phyloP scores from a whole-genome alignment of 495 filamentous ascomycete species.

The Hypoxylon rickii region DNA sequence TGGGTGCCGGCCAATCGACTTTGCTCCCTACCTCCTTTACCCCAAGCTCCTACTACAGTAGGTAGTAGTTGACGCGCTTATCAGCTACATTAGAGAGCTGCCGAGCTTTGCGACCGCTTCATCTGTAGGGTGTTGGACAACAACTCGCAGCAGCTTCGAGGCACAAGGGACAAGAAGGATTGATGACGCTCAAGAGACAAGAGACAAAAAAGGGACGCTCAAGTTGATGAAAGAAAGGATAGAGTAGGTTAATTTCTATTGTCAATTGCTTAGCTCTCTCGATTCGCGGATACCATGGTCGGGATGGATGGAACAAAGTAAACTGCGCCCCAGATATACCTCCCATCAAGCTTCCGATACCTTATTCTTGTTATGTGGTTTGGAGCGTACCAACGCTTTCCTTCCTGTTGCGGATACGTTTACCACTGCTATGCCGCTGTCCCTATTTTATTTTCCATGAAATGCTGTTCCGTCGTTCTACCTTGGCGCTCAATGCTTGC shows the following conservation, averaged over 20 bases:
- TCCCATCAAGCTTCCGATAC: no score
- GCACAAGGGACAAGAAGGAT: no score
- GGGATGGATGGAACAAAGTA: no score
- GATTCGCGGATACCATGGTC: no score
- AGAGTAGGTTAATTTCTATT: constrained; percentile 11
- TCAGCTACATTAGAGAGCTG: constrained; percentile 4
- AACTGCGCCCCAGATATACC: not conserved
- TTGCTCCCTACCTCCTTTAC: constrained; percentile 1
- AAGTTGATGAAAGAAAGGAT: not conserved
- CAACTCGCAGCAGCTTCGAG: constrained; percentile 1
- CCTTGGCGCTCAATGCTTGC: not conserved
- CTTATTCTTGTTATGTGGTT: no score
- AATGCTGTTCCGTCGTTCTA: no score
- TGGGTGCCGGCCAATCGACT: constrained; percentile 19
- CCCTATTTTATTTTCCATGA: no score
- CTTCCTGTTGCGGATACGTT: not conserved
- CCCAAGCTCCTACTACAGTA: not conserved
- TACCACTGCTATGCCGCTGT: no score
- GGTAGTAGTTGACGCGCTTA: not conserved
- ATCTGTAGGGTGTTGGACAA: constrained; percentile 18
- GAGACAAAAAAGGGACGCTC: not conserved
- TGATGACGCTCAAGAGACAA: no score
- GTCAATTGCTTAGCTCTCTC: no score
- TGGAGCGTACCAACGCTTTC: not conserved
- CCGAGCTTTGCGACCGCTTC: constrained; percentile 17